These are phyloP conservation scores for Roridomyces roridus DNA, from an alignment of 768 basidiomycete genomes.

Conservation along the genomic window DNA sequence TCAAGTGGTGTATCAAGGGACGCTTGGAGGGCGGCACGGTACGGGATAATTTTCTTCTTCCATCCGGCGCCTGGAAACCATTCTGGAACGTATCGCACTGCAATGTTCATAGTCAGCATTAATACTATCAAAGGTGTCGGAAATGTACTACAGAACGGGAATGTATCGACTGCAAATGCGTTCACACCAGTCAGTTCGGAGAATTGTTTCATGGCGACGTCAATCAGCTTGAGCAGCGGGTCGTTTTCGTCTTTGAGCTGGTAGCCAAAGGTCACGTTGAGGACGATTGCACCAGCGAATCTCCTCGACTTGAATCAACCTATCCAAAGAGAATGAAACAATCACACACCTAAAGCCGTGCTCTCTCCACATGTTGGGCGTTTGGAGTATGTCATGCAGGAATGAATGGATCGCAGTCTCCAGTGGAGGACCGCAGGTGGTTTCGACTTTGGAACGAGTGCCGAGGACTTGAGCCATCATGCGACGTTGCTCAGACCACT, in stretches of 20 bases:
- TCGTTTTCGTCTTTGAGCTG: constrained; percentile 29
- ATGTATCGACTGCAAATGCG: constrained; percentile 34
- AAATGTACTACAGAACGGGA: constrained; percentile 30
- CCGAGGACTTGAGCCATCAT: constrained; percentile 28
- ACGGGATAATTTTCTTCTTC: constrained; percentile 26
- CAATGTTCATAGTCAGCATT: too few species aligned
- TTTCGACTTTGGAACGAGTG: constrained; percentile 25
- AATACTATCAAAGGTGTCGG: background rate
- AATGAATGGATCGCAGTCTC: constrained; percentile 19
- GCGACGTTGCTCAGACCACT: constrained; percentile 27
- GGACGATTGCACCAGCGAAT: constrained; percentile 30
- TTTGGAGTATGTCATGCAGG: constrained; percentile 12
- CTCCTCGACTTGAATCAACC: constrained; percentile 11
- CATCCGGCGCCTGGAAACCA: constrained; percentile 41
- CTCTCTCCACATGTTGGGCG: constrained; percentile 21
- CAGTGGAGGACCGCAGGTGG: constrained; percentile 13
- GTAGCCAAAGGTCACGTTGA: constrained; percentile 37
- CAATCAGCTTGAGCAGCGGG: constrained; percentile 27
- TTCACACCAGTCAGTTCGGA: constrained; percentile 24
- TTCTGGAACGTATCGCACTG: constrained; percentile 32
- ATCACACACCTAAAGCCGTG: constrained; percentile 20
- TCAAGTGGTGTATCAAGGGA: constrained; percentile 32
- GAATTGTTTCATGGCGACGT: constrained; percentile 32
- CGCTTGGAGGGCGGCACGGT: constrained; percentile 16
- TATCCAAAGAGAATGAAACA: too few species aligned